These are phyloP conservation scores for Huntiella moniliformis DNA, from an alignment of 2,329 filamentous ascomycete species.

Conservation along the genomic window DNA sequence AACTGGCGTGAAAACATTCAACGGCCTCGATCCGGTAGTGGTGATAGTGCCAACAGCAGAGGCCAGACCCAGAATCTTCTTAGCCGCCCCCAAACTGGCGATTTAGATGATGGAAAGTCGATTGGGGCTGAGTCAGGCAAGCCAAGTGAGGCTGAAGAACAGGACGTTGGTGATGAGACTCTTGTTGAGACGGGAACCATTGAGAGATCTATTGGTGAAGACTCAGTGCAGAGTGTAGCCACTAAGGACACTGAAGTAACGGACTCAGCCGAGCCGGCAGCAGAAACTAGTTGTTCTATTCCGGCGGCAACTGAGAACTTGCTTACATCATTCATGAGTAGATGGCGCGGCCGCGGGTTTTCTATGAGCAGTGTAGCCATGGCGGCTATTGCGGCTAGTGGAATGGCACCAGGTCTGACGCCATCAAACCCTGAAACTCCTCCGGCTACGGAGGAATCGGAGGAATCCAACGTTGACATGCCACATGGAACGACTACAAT, in stretches of 20 bases:
- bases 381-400: slow-evolving; percentile 3
- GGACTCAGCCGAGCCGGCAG: not conserved
- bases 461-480: too few species aligned
- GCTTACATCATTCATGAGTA: slow-evolving; percentile 2
- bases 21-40: slow-evolving; percentile 20
- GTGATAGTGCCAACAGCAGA: slow-evolving; percentile 16
- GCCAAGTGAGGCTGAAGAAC: too few species aligned
- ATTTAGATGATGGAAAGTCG: too few species aligned
- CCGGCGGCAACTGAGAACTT: not conserved
- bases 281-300: not conserved
- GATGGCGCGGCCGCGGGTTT: slow-evolving; percentile 3
- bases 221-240: too few species aligned
- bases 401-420: too few species aligned
- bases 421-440: too few species aligned
- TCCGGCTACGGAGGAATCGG: too few species aligned
- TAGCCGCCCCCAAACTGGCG: not conserved
- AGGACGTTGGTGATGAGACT: too few species aligned
- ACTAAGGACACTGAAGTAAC: not conserved
- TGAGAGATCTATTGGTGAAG: too few species aligned
- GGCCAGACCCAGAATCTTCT: not conserved
- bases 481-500: too few species aligned
- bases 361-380: slow-evolving; percentile 2
- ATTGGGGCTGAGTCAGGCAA: too few species aligned
- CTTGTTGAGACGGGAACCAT: too few species aligned
- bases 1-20: slow-evolving; percentile 59